Base-by-base conservation (phyloP, 2,329 filamentous ascomycete genomes). In the Talaromyces sp. region DNA sequence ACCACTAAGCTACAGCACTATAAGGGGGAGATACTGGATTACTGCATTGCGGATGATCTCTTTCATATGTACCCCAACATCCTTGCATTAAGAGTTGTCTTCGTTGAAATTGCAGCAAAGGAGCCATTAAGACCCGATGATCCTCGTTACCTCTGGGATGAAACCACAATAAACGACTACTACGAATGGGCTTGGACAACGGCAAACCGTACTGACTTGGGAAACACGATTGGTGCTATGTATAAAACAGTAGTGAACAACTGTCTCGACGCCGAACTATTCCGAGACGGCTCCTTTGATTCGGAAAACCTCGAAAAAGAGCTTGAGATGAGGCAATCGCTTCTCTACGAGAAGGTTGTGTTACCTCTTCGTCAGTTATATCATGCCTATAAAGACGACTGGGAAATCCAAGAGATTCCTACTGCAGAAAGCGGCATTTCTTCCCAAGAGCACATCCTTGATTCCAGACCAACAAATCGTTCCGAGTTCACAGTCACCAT, bases 401-500 rank as follows among this genome's bases (percentile, higher is more conserved):
- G 57, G 57, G 57, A 58, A 2, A 35, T 54, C n/a, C 41, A 57
- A 29, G 35, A 46, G 32, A 26, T 46, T 5, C 35, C 54, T 11
- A 56, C n/a, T 11, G 29, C 26, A n/a, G 17, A 54, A 41, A 26
- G 3, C 38, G 19, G n/a, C 29, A 24, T 12, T 41, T n/a, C n/a
- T 31, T 21, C 17, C 19, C n/a, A n/a, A 11, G 38, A 41, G 14
- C 6, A 55, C n/a, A 41, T 5, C 53, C 8, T 8, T 24, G 2
- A 14, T 55, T 26, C n/a, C 21, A 26, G 32, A 41, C 31, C 24
- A 41, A 24, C 12, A 27, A 31, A 32, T 53, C 24, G 24, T n/a
- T 31, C 50, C 11, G 10, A 48, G 21, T 58, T 58, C 26, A 58
- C 50, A 24, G 65, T 73, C 21, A 72, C 68, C 7, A 65, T 74